Percentiles rank a stretch among this genome's conserved stretches.
phyloP scores from a whole-genome alignment of 169 alveolate species.

The Plasmodium chabaudi region DNA sequence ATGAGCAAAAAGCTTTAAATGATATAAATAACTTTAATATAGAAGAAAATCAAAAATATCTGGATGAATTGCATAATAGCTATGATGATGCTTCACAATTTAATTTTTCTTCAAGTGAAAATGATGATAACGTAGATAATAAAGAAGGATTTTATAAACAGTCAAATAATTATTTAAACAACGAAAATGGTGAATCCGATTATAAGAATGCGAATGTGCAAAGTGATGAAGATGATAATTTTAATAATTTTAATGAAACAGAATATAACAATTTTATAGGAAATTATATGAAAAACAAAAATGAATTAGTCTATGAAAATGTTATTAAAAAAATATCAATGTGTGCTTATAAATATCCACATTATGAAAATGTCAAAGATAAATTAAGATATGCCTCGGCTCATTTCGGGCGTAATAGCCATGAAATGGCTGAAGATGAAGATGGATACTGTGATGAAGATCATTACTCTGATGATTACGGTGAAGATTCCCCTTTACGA shows the following conservation, averaged over 20 bases:
- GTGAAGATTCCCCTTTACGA: too few species aligned
- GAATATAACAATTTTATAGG: constrained; percentile 35
- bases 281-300: constrained; percentile 58
- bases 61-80: constrained; percentile 27
- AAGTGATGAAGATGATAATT: constrained; percentile 1
- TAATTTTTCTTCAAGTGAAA: constrained; percentile 24
- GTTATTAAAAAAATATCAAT: constrained; percentile 63
- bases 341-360: constrained; percentile 63
- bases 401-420: not conserved
- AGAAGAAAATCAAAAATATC: constrained; percentile 49
- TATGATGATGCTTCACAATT: constrained; percentile 20
- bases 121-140: constrained; percentile 11
- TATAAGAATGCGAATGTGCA: not conserved
- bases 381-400: not conserved
- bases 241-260: constrained; percentile 23
- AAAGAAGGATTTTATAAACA: constrained; percentile 6
- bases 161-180: constrained; percentile 7
- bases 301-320: constrained; percentile 67
- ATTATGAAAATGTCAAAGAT: constrained; percentile 46
- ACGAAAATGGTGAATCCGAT: not conserved
- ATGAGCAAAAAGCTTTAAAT: constrained; percentile 55
- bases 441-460: not conserved
- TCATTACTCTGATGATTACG: not conserved
- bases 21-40: constrained; percentile 63
- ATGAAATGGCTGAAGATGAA: not conserved